A percentile compares a stretch with the other conserved stretches of the same genome.
These are phyloP conservation scores for Candida endomychidarum DNA, from an alignment of 805 yeast genomes.

Conservation along the genomic window DNA sequence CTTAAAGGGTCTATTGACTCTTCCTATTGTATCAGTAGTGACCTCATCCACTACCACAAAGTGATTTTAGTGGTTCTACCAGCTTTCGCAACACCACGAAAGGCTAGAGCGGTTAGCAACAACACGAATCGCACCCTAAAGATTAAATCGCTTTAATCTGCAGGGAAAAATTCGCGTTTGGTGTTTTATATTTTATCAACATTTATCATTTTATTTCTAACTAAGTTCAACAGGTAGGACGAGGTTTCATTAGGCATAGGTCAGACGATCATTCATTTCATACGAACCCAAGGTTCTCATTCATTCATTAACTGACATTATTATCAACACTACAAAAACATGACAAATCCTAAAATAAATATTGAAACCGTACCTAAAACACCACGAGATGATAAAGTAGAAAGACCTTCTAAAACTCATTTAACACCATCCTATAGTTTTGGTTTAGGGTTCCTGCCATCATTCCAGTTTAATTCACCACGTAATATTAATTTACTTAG, in stretches of 20 bases:
- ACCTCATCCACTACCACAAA: no score
- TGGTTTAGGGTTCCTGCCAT: conserved; percentile 43
- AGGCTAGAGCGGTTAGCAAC: no score
- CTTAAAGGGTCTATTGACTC: no score
- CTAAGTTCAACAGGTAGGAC: no score
- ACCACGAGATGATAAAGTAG: conserved; percentile 15
- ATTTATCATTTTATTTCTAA: background rate
- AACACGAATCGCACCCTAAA: no score
- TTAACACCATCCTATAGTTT: conserved; percentile 29
- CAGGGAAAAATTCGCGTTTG: conserved; percentile 10
- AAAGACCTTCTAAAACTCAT: background rate
- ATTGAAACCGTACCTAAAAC: conserved; percentile 17
- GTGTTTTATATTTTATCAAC: conserved; percentile 6
- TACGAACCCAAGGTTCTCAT: no score
- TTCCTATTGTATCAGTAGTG: no score
- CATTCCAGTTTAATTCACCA: conserved; percentile 41
- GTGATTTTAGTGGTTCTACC: no score
- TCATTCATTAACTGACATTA: no score
- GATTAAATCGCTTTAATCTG: background rate
- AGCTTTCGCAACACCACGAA: no score
- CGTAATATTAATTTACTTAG: conserved; percentile 21
- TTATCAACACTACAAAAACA: background rate
- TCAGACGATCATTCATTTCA: no score
- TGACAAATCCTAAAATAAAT: conserved; percentile 8
- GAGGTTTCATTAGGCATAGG: no score